Evolutionary conservation across 495 filamentous ascomycete species (phyloP).

Genomic region (Lasiosphaeria ovina): DNA sequence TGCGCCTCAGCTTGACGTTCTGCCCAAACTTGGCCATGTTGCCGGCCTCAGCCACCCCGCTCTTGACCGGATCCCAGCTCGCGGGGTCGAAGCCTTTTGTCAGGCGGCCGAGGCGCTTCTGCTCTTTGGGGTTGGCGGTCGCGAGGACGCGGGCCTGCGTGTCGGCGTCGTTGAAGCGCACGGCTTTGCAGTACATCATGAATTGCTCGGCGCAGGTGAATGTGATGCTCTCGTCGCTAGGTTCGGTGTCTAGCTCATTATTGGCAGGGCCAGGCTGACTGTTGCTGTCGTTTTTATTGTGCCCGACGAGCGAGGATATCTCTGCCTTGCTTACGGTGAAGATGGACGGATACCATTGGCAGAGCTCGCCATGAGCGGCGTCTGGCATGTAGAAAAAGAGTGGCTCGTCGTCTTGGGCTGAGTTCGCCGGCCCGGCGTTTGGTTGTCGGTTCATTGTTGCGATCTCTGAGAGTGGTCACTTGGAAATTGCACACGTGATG

Average conservation of each 20-base stretch:
- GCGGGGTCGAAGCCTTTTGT: slow-evolving; percentile 26
- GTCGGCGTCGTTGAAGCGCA: slow-evolving; percentile 26
- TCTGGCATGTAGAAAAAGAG: slow-evolving; percentile 33
- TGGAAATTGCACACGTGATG: too few species aligned
- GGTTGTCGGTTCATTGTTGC: too few species aligned
- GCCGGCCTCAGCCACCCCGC: slow-evolving; percentile 28
- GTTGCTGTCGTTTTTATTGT: not conserved
- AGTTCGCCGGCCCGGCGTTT: too few species aligned
- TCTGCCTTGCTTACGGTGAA: slow-evolving; percentile 27
- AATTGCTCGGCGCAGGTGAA: slow-evolving; percentile 38
- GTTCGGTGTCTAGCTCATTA: too few species aligned
- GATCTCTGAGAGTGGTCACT: too few species aligned
- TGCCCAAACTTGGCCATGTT: slow-evolving; percentile 35
- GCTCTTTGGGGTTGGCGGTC: slow-evolving; percentile 26
- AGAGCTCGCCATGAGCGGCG: slow-evolving; percentile 29
- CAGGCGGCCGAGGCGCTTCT: slow-evolving; percentile 30
- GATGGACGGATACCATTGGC: slow-evolving; percentile 31
- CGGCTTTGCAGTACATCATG: slow-evolving; percentile 42
- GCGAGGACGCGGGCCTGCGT: slow-evolving; percentile 25
- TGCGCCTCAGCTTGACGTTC: slow-evolving; percentile 27
- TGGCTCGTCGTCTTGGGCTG: slow-evolving; percentile 7
- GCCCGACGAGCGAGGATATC: slow-evolving; percentile 21
- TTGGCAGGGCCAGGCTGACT: too few species aligned
- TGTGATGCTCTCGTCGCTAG: not conserved
- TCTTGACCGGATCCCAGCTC: slow-evolving; percentile 32